These are phyloP conservation scores for Fusarium compactum DNA, from an alignment of 2,329 filamentous ascomycete genomes.

Conservation along the genomic window DNA sequence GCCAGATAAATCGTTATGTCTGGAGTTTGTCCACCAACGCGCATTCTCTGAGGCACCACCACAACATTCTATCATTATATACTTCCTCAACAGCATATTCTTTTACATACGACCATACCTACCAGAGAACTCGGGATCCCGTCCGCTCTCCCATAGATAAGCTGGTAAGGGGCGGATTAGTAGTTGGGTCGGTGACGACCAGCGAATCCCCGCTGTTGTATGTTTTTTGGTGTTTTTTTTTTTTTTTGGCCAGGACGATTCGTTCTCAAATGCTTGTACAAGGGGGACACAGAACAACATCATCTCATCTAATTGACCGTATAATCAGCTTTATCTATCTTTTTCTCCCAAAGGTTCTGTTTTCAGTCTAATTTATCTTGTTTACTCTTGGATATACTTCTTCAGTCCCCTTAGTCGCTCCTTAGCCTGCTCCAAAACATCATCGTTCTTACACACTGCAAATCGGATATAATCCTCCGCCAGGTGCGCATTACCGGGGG, in stretches of 20 bases:
- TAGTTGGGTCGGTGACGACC: neutral
- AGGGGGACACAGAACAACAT: neutral
- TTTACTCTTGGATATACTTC: slow-evolving; percentile 69
- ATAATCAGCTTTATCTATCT: slow-evolving; percentile 4
- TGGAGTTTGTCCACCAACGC: neutral
- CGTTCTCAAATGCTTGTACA: neutral
- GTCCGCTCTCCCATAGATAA: neutral
- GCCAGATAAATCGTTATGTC: neutral
- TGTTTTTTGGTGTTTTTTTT: neutral
- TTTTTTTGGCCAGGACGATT: neutral
- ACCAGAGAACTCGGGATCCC: too few species aligned
- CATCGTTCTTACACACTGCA: slow-evolving; percentile 95
- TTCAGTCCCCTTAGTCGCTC: slow-evolving; percentile 78
- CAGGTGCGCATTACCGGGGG: slow-evolving; percentile 82
- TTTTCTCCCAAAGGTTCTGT: neutral
- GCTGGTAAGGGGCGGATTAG: neutral
- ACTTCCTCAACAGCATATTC: neutral
- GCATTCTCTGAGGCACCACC: neutral
- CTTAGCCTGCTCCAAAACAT: slow-evolving; percentile 83
- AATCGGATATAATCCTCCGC: slow-evolving; percentile 95
- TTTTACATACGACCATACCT: neutral
- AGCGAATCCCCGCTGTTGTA: neutral
- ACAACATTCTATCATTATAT: neutral
- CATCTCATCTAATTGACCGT: slow-evolving; percentile 15
- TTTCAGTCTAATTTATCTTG: neutral